A percentile compares a stretch with the other conserved stretches of the same genome.
These are phyloP conservation scores for Castanospermum australe DNA, from an alignment of 306 rosid species.

Conservation along the genomic window DNA sequence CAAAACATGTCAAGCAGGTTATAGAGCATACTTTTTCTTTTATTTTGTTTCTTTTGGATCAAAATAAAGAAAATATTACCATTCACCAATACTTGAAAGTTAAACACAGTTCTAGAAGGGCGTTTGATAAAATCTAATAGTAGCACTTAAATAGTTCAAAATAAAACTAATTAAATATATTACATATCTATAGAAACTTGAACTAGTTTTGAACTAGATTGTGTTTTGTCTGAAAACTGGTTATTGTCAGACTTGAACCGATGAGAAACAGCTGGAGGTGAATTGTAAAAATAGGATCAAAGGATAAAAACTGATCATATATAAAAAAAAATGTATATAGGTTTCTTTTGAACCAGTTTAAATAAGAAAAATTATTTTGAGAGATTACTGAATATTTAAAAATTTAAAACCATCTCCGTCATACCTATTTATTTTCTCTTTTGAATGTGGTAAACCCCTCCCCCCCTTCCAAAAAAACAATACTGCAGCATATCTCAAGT, in stretches of 20 bases:
- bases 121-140: constrained; percentile 1
- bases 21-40: neutral
- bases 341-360: neutral
- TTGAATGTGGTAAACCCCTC: neutral
- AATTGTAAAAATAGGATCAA: neutral
- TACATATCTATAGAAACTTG: neutral
- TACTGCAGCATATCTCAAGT: neutral
- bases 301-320: neutral
- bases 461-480: no score
- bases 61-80: constrained; percentile 5
- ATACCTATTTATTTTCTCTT: neutral
- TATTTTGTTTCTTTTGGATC: no score
- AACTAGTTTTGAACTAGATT: neutral
- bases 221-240: neutral
- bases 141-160: neutral
- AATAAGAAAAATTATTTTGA: neutral
- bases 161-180: neutral
- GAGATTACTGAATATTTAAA: neutral
- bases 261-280: neutral
- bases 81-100: neutral
- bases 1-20: constrained; percentile 35
- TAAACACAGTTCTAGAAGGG: neutral
- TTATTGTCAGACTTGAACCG: no score
- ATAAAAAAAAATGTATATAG: constrained; percentile 11
- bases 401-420: neutral